phyloP scores from a whole-genome alignment of 352 stramenopile genomes.

The Pythium coloratum region DNA sequence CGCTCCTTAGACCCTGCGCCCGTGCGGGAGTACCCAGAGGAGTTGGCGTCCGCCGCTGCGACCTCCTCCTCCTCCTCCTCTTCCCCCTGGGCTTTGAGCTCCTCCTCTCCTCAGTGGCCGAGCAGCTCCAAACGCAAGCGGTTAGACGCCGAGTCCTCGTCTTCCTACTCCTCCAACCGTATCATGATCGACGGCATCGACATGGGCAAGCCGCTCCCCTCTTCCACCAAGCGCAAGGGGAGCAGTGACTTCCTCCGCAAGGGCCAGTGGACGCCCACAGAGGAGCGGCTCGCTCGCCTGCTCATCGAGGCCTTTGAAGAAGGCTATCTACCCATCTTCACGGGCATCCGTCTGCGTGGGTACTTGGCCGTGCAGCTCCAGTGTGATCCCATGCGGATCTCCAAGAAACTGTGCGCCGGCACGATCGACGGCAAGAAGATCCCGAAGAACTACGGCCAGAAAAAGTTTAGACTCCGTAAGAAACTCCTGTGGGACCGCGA shows the following conservation, averaged over 20 bases:
- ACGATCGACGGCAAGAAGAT: conserved; percentile 67
- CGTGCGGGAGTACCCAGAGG: conserved; percentile 28
- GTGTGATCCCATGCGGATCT: conserved; percentile 81
- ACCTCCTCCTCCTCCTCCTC: not conserved
- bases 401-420: conserved; percentile 77
- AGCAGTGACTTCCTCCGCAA: conserved; percentile 72
- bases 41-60: conserved; percentile 6
- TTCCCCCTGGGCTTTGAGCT: not conserved
- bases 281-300: conserved; percentile 55
- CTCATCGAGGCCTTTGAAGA: conserved; percentile 77
- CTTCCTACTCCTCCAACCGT: not conserved
- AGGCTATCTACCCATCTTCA: conserved; percentile 73
- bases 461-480: conserved; percentile 74
- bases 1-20: conserved; percentile 9
- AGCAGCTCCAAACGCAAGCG: conserved; percentile 42
- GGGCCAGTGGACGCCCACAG: conserved; percentile 69
- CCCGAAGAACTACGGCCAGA: conserved; percentile 78
- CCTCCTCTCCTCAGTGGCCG: not conserved
- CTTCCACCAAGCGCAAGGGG: conserved; percentile 45
- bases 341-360: conserved; percentile 65
- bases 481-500: conserved; percentile 56
- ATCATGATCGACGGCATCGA: conserved; percentile 23
- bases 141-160: not conserved
- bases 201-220: conserved; percentile 12
- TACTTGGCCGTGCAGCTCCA: conserved; percentile 78